These are phyloP conservation scores for Cenchrus americanus DNA, from an alignment of 176 grass and related monocot species.

Conservation along the genomic window DNA sequence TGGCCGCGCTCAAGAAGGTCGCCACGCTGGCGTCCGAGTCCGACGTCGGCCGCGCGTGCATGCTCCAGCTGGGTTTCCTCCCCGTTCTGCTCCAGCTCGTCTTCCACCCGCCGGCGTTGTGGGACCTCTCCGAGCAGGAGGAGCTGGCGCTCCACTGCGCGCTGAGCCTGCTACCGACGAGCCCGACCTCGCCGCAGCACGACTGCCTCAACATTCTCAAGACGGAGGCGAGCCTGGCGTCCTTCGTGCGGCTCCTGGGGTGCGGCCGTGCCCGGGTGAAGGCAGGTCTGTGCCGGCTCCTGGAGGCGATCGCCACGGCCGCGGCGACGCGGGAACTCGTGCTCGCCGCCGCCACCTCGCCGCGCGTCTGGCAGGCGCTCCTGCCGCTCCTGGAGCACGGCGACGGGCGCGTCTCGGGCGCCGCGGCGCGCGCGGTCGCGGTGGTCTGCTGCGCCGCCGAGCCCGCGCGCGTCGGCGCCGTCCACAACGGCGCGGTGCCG, in stretches of 20 bases:
- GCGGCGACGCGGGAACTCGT: constrained; percentile 50
- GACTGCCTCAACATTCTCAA: constrained; percentile 73
- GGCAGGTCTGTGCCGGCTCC: constrained; percentile 58
- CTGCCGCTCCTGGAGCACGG: constrained; percentile 46
- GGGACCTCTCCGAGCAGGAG: constrained; percentile 16
- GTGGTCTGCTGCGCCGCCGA: constrained; percentile 60
- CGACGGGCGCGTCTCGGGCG: constrained; percentile 37
- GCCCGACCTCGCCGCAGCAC: constrained; percentile 45
- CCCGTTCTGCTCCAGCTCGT: constrained; percentile 66
- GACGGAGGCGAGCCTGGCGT: constrained; percentile 47
- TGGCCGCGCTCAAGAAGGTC: constrained; percentile 54
- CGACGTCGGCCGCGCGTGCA: constrained; percentile 68
- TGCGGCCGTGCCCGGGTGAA: constrained; percentile 50
- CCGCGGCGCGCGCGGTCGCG: constrained; percentile 58
- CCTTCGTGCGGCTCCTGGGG: constrained; percentile 57
- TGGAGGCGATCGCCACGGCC: constrained; percentile 68
- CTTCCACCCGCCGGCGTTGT: constrained; percentile 33
- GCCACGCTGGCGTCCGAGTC: constrained; percentile 67
- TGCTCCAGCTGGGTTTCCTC: constrained; percentile 83
- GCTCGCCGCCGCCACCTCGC: constrained; percentile 49
- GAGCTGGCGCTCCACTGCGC: constrained; percentile 69
- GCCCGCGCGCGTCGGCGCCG: constrained; percentile 53
- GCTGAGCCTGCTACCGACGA: constrained; percentile 56
- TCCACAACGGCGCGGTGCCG: constrained; percentile 59
- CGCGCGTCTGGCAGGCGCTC: constrained; percentile 57